These are phyloP conservation scores for Dothistroma pini DNA, from an alignment of 2,329 filamentous ascomycete genomes.

Conservation along the genomic window DNA sequence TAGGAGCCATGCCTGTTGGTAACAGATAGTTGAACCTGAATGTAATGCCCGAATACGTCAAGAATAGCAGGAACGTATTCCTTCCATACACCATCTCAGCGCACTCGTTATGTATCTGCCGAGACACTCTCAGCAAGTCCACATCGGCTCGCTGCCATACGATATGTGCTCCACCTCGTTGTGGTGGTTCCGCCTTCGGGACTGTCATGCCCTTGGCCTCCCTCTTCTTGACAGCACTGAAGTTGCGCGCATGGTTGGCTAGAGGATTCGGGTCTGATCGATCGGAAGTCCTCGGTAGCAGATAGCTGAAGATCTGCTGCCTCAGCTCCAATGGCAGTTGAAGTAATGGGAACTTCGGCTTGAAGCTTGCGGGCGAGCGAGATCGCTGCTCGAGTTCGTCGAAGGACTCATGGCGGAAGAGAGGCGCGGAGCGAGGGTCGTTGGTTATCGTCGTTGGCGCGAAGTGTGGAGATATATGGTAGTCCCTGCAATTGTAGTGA, in stretches of 20 bases:
- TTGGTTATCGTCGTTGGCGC: constrained; percentile 24
- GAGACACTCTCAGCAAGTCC: constrained; percentile 38
- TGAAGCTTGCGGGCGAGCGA: constrained; percentile 29
- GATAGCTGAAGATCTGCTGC: constrained; percentile 39
- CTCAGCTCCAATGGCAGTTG: constrained; percentile 45
- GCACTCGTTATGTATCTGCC: constrained; percentile 45
- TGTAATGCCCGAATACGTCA: constrained; percentile 42
- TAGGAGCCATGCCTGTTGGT: constrained; percentile 41
- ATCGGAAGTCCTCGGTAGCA: constrained; percentile 42
- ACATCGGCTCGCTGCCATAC: constrained; percentile 45
- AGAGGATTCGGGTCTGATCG: constrained; percentile 24
- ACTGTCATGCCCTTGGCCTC: constrained; percentile 26
- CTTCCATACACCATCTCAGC: constrained; percentile 45
- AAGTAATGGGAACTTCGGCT: constrained; percentile 33
- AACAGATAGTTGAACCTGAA: constrained; percentile 46
- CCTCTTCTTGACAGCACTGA: constrained; percentile 32
- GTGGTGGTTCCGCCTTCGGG: constrained; percentile 11
- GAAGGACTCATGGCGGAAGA: constrained; percentile 31
- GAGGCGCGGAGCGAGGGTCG: constrained; percentile 8
- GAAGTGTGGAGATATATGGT: constrained; percentile 31
- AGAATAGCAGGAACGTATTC: constrained; percentile 45
- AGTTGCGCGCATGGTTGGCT: constrained; percentile 29
- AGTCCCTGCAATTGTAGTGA: constrained; percentile 38
- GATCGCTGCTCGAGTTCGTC: constrained; percentile 32
- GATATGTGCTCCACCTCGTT: constrained; percentile 20